Base-by-base conservation (phyloP, 805 yeast species). In the Schizosaccharomyces japonicus region DNA sequence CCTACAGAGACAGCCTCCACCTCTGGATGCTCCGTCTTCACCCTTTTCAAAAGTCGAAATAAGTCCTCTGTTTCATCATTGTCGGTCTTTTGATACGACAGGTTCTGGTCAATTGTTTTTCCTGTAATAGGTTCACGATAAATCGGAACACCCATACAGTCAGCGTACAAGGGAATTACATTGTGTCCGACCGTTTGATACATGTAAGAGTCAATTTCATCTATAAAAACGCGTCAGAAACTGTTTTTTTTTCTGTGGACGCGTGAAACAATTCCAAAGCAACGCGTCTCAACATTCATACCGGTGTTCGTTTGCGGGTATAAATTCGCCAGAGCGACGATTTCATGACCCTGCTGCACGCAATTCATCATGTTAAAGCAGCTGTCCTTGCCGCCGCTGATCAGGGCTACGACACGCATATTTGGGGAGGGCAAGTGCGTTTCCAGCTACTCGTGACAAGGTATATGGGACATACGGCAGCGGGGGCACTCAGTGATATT, bases 161-260 rank as follows among this genome's bases (percentile, higher is more conserved):
- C 68, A 2, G 71, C 64, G 56, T 85, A 82, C 48, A 65, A 60
- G 0, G 71, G 68, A 2, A 90, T 67, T 2, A 80, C 72, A 52
- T 79, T 81, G 60, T 80, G 90, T 0, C 98, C 98, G 5, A 90
- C 96, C 0, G 98, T 90, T 62, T 90, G 98, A 61, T 81, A 90
- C 98, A 90, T 90, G 58, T 78, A 87, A 48, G 94, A 81, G 59
- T 90, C 95, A 48, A 90, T 63, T 60, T 90, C 98, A 53, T 75
- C 78, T 25, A 62, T 58, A 3, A 53, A 30, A 10, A 3, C 10
- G 23, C n/a, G n/a, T n/a, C n/a, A n/a, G n/a, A n/a, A n/a, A n/a
- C n/a, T n/a, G n/a, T n/a, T n/a, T 31, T 6, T 19, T 28, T 50
- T 8, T 13, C 45, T 21, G 62, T 63, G 21, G 48, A 7, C 54